Percentiles rank a stretch among this genome's conserved stretches.
phyloP scores from a whole-genome alignment of 768 basidiomycete species.

The Russula emetica region DNA sequence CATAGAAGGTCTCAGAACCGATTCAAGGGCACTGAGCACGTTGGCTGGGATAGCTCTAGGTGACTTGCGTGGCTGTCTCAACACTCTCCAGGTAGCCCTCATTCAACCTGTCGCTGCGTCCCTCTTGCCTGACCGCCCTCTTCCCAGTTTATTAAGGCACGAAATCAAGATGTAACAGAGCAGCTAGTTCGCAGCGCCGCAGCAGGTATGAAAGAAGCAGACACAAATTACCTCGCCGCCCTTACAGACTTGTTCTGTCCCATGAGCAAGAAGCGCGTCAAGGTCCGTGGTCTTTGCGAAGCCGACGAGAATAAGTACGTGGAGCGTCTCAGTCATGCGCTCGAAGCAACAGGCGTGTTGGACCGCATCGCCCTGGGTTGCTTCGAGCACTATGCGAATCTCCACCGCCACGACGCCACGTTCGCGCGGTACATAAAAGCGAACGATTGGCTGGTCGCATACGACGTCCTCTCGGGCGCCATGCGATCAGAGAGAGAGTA shows the following conservation, averaged over 20 bases:
- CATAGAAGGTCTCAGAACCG: constrained; percentile 67
- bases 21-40: constrained; percentile 73
- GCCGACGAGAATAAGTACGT: constrained; percentile 76
- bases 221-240: constrained; percentile 63
- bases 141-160: constrained; percentile 79
- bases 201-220: constrained; percentile 91
- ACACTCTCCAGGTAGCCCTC: constrained; percentile 76
- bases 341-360: constrained; percentile 76
- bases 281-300: constrained; percentile 67
- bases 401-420: constrained; percentile 74
- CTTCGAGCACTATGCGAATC: constrained; percentile 87
- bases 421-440: constrained; percentile 69
- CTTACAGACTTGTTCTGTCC: constrained; percentile 83
- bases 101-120: background rate
- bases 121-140: background rate
- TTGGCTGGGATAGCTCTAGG: constrained; percentile 88
- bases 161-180: constrained; percentile 73
- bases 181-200: constrained; percentile 72
- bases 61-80: constrained; percentile 90
- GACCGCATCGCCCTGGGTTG: constrained; percentile 81
- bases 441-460: constrained; percentile 76
- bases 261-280: constrained; percentile 74
- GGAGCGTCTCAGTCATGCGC: constrained; percentile 66
- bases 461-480: constrained; percentile 67
- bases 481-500: constrained; percentile 84